Percentiles rank a stretch among this genome's conserved stretches.
Evolutionary conservation across 768 basidiomycete genomes (phyloP).

Genomic region (Russula vinacea): DNA sequence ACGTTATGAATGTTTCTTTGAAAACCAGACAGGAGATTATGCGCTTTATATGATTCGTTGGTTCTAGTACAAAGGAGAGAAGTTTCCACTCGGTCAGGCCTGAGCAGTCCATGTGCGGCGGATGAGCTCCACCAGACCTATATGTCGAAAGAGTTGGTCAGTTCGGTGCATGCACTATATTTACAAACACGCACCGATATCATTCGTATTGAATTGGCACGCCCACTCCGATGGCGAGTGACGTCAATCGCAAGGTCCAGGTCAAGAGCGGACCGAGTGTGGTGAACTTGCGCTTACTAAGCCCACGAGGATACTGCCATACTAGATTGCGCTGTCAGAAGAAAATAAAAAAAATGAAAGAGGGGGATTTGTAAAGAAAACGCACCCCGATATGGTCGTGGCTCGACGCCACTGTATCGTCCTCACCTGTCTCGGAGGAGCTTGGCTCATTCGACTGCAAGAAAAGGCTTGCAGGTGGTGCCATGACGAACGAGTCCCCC

Average conservation of each 20-base stretch:
- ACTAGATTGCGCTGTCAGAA: constrained; percentile 43
- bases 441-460: no score
- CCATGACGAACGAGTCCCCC: no score
- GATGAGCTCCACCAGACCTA: constrained; percentile 80
- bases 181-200: constrained; percentile 68
- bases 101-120: constrained; percentile 85
- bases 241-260: constrained; percentile 78
- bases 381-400: no score
- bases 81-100: not conserved
- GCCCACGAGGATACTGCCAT: constrained; percentile 61
- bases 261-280: constrained; percentile 58
- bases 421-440: no score
- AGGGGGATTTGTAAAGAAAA: constrained; percentile 28
- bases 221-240: constrained; percentile 77
- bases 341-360: not conserved
- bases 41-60: not conserved
- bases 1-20: not conserved
- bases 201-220: constrained; percentile 98
- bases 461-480: no score
- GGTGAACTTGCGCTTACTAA: constrained; percentile 99
- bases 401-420: no score
- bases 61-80: constrained; percentile 12
- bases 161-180: not conserved
- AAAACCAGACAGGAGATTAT: not conserved
- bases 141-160: constrained; percentile 1